Evolutionary conservation across 345 rosid species (phyloP).

Genomic region (Xanthoceras sorbifolium): DNA sequence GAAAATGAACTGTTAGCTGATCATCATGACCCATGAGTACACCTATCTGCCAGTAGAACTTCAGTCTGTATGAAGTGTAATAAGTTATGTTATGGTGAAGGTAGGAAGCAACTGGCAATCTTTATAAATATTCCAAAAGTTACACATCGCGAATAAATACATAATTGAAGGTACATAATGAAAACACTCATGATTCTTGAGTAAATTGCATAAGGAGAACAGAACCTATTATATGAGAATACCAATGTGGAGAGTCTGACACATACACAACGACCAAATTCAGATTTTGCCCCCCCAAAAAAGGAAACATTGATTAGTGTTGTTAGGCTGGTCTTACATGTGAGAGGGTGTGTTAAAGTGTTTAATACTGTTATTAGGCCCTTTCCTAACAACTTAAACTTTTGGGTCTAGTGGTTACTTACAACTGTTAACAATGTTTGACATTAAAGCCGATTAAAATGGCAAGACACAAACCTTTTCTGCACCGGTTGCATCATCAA

Average conservation of each 20-base stretch:
- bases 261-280: background rate
- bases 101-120: background rate
- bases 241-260: background rate
- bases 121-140: background rate
- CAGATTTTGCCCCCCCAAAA: background rate
- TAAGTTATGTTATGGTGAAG: background rate
- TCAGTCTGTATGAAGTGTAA: background rate
- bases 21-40: background rate
- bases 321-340: no score
- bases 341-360: no score
- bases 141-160: background rate
- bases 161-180: background rate
- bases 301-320: background rate
- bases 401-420: no score
- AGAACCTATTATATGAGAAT: background rate
- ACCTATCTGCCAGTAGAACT: background rate
- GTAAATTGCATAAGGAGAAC: background rate
- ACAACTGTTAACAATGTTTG: background rate
- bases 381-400: no score
- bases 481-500: conserved; percentile 99
- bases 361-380: no score
- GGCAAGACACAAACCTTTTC: conserved; percentile 64
- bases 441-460: background rate
- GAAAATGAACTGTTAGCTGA: no score
- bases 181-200: background rate